Conservation (phyloP, 257 asterid species). For the Haberlea rhodopensis region DNA sequence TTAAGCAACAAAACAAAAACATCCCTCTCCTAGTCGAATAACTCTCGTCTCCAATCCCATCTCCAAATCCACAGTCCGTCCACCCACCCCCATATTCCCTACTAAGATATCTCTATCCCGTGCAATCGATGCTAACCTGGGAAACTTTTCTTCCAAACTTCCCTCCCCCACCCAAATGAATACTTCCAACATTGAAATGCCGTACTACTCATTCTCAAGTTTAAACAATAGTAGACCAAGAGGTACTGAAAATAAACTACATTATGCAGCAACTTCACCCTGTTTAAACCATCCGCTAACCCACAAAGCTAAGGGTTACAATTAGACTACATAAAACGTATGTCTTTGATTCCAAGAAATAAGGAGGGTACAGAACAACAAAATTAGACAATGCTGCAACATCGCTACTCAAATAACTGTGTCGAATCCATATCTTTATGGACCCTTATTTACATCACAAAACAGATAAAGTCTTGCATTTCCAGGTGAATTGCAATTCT, state of each 20-base stretch:
- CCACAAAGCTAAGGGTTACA: slow-evolving; percentile 1
- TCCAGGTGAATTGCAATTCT: not conserved
- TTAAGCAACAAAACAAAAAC: too few relatives aligned
- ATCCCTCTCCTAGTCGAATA: too few relatives aligned
- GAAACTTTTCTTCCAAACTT: too few relatives aligned
- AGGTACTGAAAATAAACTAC: slow-evolving; percentile 8
- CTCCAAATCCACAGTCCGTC: too few relatives aligned
- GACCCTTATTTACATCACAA: not conserved
- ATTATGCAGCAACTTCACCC: not conserved
- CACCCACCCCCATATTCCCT: too few relatives aligned
- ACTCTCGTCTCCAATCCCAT: too few relatives aligned
- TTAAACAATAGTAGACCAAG: not conserved
- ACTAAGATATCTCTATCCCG: too few relatives aligned
- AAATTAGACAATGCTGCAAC: not conserved
- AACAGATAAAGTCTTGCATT: not conserved
- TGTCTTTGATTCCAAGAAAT: not conserved
- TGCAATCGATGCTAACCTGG: too few relatives aligned
- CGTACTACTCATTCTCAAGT: not conserved
- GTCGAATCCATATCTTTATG: not conserved
- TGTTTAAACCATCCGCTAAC: slow-evolving; percentile 3
- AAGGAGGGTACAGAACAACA: not conserved
- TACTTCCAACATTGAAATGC: slow-evolving; percentile 15
- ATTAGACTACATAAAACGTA: slow-evolving; percentile 8
- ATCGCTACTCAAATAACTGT: not conserved
- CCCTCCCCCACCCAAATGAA: too few relatives aligned